A percentile compares a stretch with the other conserved stretches of the same genome.
These are phyloP conservation scores for Candida vaughaniae DNA, from an alignment of 805 yeast species.

Conservation along the genomic window DNA sequence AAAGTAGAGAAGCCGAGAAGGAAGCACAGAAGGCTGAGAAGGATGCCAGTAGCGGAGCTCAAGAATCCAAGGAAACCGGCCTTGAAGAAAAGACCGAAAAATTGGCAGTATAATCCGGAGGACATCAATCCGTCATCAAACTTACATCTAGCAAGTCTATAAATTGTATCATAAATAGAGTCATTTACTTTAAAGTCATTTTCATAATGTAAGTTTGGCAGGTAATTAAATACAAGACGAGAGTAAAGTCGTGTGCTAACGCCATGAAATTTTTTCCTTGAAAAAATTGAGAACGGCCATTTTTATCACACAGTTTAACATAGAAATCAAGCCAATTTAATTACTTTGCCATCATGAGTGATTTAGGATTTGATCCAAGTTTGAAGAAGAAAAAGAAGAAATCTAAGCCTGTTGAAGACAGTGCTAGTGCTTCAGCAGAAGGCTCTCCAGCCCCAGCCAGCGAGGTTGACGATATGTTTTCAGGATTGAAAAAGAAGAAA, in stretches of 20 bases:
- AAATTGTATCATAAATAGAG: conserved; percentile 2
- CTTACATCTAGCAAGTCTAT: too few species aligned
- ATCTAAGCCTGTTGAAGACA: conserved; percentile 36
- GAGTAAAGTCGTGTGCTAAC: conserved; percentile 6
- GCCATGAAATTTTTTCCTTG: conserved; percentile 9
- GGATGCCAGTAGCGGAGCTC: too few species aligned
- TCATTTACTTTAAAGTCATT: not conserved
- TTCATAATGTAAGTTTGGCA: too few species aligned
- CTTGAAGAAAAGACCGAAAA: conserved; percentile 7
- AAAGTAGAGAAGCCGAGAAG: conserved; percentile 42
- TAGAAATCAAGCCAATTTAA: too few species aligned
- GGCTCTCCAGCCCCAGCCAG: conserved; percentile 30
- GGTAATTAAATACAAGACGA: too few species aligned
- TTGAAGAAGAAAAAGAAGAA: conserved; percentile 78
- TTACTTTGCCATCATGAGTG: conserved; percentile 44
- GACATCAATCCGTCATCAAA: too few species aligned
- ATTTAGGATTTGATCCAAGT: conserved; percentile 69
- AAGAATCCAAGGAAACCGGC: conserved; percentile 47
- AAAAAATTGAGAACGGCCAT: conserved; percentile 6
- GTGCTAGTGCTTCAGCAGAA: conserved; percentile 27
- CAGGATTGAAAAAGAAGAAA: conserved; percentile 75
- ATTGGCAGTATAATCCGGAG: conserved; percentile 2
- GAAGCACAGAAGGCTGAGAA: conserved; percentile 24
- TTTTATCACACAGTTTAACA: not conserved
- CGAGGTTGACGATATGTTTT: conserved; percentile 56